Percentiles rank a stretch among this genome's conserved stretches.
These are phyloP conservation scores for Xylaria sp. DNA, from an alignment of 2,329 filamentous ascomycete species.

Conservation along the genomic window DNA sequence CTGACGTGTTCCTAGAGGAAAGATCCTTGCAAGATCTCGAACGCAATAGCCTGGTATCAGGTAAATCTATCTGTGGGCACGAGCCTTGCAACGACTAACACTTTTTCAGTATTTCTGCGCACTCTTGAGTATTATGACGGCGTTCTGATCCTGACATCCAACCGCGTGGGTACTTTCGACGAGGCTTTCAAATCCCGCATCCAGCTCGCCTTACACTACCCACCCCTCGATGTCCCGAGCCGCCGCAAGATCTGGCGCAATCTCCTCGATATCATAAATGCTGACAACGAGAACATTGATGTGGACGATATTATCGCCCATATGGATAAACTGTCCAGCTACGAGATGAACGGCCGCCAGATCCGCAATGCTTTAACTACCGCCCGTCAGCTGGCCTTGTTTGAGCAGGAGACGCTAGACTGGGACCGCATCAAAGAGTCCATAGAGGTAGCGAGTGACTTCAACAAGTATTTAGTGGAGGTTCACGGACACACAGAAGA, in stretches of 20 bases:
- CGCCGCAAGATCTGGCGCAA: conserved; percentile 33
- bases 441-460: conserved; percentile 13
- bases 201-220: conserved; percentile 34
- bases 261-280: conserved; percentile 15
- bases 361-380: conserved; percentile 27
- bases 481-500: conserved; percentile 17
- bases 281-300: conserved; percentile 6
- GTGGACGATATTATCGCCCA: conserved; percentile 18
- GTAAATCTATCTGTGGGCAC: background rate
- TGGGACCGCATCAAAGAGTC: conserved; percentile 16
- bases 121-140: conserved; percentile 33
- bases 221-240: conserved; percentile 9
- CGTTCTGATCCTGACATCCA: conserved; percentile 32
- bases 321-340: conserved; percentile 12
- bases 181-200: conserved; percentile 37
- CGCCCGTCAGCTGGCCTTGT: conserved; percentile 14
- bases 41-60: conserved; percentile 23
- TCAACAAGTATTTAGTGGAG: conserved; percentile 5
- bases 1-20: conserved; percentile 27
- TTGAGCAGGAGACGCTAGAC: conserved; percentile 18
- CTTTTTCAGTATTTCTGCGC: conserved; percentile 27
- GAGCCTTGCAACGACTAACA: background rate
- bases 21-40: conserved; percentile 11
- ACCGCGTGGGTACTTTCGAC: conserved; percentile 34
- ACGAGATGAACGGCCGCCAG: conserved; percentile 32